These are phyloP conservation scores for Xylaria grammica DNA, from an alignment of 495 filamentous ascomycete species.

Conservation along the genomic window DNA sequence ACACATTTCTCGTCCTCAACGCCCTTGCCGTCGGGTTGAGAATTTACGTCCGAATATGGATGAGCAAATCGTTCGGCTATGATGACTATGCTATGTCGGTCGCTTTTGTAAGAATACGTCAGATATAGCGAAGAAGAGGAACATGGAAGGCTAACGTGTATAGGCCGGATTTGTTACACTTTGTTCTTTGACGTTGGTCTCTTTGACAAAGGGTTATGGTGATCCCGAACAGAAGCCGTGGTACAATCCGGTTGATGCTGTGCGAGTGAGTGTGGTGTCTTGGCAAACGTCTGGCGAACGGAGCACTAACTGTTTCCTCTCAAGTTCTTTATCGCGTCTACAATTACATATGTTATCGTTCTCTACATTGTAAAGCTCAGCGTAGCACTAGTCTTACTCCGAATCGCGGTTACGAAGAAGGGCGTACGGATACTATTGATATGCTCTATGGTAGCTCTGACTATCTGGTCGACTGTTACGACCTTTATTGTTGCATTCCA, in stretches of 20 bases:
- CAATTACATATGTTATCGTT: slow-evolving; percentile 24
- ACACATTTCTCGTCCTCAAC: slow-evolving; percentile 23
- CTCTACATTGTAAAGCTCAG: slow-evolving; percentile 22
- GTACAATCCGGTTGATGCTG: slow-evolving; percentile 5
- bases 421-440: slow-evolving; percentile 9
- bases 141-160: slow-evolving; percentile 1
- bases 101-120: slow-evolving; percentile 17
- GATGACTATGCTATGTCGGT: slow-evolving; percentile 24
- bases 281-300: neutral
- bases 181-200: slow-evolving; percentile 21
- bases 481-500: slow-evolving; percentile 20
- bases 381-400: slow-evolving; percentile 20
- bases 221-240: neutral
- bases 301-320: neutral
- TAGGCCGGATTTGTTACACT: slow-evolving; percentile 19
- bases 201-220: slow-evolving; percentile 17
- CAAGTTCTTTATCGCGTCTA: slow-evolving; percentile 22
- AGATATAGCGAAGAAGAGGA: neutral
- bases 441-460: slow-evolving; percentile 17
- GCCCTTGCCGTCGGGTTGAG: slow-evolving; percentile 15
- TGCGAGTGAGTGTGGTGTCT: slow-evolving; percentile 13
- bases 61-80: slow-evolving; percentile 25
- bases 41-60: slow-evolving; percentile 18
- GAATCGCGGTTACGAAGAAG: slow-evolving; percentile 24
- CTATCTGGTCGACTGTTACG: slow-evolving; percentile 22